Evolutionary conservation across 305 asterid species (phyloP), one percentile per base, ranked within the genome.

Genomic region (Fraxinus ornus): DNA sequence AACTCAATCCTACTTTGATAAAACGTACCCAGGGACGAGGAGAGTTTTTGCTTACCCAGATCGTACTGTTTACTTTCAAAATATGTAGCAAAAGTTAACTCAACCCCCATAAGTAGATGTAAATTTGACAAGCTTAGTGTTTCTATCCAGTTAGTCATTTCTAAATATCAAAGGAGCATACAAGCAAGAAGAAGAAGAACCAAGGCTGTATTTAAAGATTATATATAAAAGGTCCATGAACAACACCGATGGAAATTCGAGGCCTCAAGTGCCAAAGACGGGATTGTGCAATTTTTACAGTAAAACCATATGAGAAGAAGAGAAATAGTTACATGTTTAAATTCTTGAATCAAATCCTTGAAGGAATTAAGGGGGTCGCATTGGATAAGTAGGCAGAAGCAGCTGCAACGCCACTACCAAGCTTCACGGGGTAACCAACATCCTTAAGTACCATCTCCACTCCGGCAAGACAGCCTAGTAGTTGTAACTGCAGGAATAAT

Each of bases 381-480:
- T 94, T 96, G 84, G 93, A 98, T 76, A 96, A 89, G 85, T 78
- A 96, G 3, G 98, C 91, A n/a, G 94, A 85, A 68, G 99, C 99
- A 78, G 99, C 99, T 10, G 92, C 98, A 13, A 96, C 97, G 1
- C 99, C 98, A 62, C 94, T 93, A 10, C 99, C 99, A 15, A 93
- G 90, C 93, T 94, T 91, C 87, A 96, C 94, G 2, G 98, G 92
- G 81, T 93, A 96, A 49, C 99, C 99, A 32, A 94, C 91, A 75
- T 94, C 99, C 84, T 90, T 93, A 32, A 96, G 97, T 37, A 96
- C 97, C 99, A 96, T 91, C 92, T 96, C 99, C 89, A 96, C 99
- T 78, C 99, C 99, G 47, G 97, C 97, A 78, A 96, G 98, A 83
- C 98, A 94, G 0, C 99, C 99, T 86, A 96, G 79, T n/a, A 96